Percentiles rank a stretch among this genome's conserved stretches.
phyloP scores from a whole-genome alignment of 768 basidiomycete genomes.

The Leccinum rimulosum region DNA sequence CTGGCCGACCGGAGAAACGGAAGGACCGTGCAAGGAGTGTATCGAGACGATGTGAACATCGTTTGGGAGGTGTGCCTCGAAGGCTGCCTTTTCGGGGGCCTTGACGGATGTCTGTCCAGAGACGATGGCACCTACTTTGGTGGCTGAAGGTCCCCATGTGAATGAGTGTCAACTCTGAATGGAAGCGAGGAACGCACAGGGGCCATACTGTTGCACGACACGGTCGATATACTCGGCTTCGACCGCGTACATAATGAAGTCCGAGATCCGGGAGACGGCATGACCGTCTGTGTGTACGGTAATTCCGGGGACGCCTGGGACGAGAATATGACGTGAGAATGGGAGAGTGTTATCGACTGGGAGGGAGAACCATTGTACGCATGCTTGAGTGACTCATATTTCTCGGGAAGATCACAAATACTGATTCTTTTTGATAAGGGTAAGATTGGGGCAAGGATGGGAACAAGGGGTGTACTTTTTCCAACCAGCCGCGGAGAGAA shows the following conservation, averaged over 20 bases:
- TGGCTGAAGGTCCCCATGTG: slow-evolving; percentile 49
- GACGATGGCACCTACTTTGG: slow-evolving; percentile 89
- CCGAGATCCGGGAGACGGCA: slow-evolving; percentile 81
- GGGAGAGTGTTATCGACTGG: neutral
- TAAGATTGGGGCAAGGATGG: neutral
- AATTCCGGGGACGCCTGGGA: slow-evolving; percentile 56
- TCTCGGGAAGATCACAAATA: slow-evolving; percentile 82
- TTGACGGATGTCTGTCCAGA: slow-evolving; percentile 97
- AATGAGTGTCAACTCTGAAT: neutral
- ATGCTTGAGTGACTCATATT: slow-evolving; percentile 58
- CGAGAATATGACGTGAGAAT: slow-evolving; percentile 12
- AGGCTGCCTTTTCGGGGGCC: slow-evolving; percentile 86
- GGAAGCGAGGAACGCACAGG: slow-evolving; percentile 55
- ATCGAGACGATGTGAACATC: slow-evolving; percentile 91
- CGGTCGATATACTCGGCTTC: slow-evolving; percentile 84
- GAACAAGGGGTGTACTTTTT: slow-evolving; percentile 51
- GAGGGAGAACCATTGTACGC: slow-evolving; percentile 56
- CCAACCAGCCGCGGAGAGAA: slow-evolving; percentile 81
- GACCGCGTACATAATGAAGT: slow-evolving; percentile 93
- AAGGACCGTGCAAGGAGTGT: slow-evolving; percentile 93
- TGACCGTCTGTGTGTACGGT: slow-evolving; percentile 78
- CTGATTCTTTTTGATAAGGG: slow-evolving; percentile 57
- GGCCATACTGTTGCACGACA: slow-evolving; percentile 87
- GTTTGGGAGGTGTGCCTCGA: slow-evolving; percentile 80
- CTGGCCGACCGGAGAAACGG: slow-evolving; percentile 83